Evolutionary conservation across 768 basidiomycete genomes (phyloP).

Genomic region (Hemileccinum impolitum): DNA sequence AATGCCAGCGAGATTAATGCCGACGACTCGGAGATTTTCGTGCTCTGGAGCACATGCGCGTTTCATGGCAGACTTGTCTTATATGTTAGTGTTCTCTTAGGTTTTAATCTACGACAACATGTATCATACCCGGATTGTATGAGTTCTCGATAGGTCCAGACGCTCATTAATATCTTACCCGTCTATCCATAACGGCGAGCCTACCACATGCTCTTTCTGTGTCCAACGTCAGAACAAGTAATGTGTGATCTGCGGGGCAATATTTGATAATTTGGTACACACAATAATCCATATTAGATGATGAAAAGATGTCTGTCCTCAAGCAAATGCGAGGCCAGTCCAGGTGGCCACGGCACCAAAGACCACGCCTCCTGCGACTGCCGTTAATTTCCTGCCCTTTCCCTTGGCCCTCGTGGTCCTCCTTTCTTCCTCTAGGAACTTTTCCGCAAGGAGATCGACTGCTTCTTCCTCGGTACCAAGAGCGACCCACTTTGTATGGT

Average conservation of each 20-base stretch:
- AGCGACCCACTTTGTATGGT: constrained; percentile 43
- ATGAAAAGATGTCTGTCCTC: constrained; percentile 12
- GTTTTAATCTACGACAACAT: not conserved
- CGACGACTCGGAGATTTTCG: not conserved
- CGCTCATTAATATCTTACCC: not conserved
- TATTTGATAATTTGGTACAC: not conserved
- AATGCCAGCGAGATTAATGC: not conserved
- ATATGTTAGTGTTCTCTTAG: not conserved
- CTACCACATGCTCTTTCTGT: not conserved
- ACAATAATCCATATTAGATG: not conserved
- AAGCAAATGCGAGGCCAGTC: constrained; percentile 55
- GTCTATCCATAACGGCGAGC: not conserved
- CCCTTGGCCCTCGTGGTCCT: constrained; percentile 19
- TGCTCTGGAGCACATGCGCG: constrained; percentile 1
- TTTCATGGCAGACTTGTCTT: not conserved
- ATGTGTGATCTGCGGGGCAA: not conserved
- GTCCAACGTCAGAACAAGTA: not conserved
- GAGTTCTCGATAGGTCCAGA: not conserved
- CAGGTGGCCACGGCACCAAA: constrained; percentile 60
- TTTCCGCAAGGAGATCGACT: constrained; percentile 34
- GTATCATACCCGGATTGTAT: constrained; percentile 1
- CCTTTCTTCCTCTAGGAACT: constrained; percentile 30
- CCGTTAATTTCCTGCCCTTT: constrained; percentile 33
- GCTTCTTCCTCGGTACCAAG: constrained; percentile 50
- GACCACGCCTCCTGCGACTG: constrained; percentile 54